Conservation (phyloP, 495 filamentous ascomycete genomes). For the Jackrogersella minutella region DNA sequence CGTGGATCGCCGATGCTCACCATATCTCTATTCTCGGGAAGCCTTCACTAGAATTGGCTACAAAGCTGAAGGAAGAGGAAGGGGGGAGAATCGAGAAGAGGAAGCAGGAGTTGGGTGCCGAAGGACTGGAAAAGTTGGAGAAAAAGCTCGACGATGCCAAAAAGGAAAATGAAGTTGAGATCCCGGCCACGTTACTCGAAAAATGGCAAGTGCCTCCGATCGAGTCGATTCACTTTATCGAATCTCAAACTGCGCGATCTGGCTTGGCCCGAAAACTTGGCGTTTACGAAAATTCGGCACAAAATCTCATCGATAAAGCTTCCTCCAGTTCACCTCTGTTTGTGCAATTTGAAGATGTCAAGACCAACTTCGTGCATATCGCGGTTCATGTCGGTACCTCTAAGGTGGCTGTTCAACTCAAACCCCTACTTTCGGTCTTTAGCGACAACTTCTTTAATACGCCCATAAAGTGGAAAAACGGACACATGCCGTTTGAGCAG, state of each 20-base stretch:
- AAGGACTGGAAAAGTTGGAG: conserved; percentile 70
- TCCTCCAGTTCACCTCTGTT: conserved; percentile 73
- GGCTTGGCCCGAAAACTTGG: conserved; percentile 79
- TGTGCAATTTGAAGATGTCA: conserved; percentile 95
- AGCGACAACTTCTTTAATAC: conserved; percentile 93
- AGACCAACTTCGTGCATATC: conserved; percentile 87
- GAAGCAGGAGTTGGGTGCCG: conserved; percentile 58
- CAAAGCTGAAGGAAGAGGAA: conserved; percentile 77
- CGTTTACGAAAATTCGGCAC: conserved; percentile 69
- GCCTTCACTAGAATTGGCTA: conserved; percentile 74
- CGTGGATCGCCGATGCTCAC: conserved; percentile 84
- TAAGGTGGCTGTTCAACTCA: conserved; percentile 72
- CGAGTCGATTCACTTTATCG: conserved; percentile 91
- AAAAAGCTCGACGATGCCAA: conserved; percentile 82
- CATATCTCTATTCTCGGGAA: conserved; percentile 90
- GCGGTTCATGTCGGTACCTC: conserved; percentile 79
- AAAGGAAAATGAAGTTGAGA: conserved; percentile 80
- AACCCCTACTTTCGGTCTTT: conserved; percentile 85
- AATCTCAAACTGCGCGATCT: conserved; percentile 84
- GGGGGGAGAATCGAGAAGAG: conserved; percentile 63
- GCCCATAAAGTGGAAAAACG: conserved; percentile 79
- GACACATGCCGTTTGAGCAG: conserved; percentile 85
- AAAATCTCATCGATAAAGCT: conserved; percentile 78
- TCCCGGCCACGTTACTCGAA: conserved; percentile 77
- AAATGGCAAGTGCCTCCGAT: conserved; percentile 82